Evolutionary conservation across 345 rosid species (phyloP).

Genomic region (Excoecaria cochinchinensis): DNA sequence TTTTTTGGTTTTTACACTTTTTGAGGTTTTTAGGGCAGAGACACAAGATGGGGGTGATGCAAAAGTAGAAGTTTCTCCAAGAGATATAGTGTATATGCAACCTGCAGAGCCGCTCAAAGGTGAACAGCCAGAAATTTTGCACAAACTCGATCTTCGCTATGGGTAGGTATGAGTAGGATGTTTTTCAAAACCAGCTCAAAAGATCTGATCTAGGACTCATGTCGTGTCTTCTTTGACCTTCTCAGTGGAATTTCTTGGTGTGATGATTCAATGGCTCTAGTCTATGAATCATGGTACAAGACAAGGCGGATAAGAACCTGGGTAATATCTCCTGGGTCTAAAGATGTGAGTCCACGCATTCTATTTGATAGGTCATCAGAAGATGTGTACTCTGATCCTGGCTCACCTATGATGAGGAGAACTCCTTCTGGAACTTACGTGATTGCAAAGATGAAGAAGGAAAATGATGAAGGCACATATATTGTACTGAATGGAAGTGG

Average conservation of each 20-base stretch:
- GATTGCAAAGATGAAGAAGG: conserved; percentile 84
- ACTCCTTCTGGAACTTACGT: conserved; percentile 71
- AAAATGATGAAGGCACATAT: conserved; percentile 57
- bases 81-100: conserved; percentile 82
- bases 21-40: conserved; percentile 73
- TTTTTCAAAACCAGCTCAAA: conserved; percentile 10
- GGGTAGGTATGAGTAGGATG: conserved; percentile 48
- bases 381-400: conserved; percentile 99
- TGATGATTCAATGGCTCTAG: conserved; percentile 84
- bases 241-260: conserved; percentile 95
- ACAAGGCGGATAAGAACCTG: conserved; percentile 86
- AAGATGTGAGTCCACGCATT: conserved; percentile 63
- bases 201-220: background rate
- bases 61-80: conserved; percentile 90
- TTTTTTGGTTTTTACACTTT: conserved; percentile 16
- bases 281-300: conserved; percentile 96
- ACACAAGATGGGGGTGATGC: conserved; percentile 99
- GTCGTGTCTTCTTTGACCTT: conserved; percentile 20
- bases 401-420: conserved; percentile 93
- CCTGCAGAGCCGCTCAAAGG: conserved; percentile 70
- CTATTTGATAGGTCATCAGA: conserved; percentile 96
- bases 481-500: conserved; percentile 88
- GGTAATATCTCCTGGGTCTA: conserved; percentile 79
- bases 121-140: conserved; percentile 74
- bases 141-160: conserved; percentile 94